These are phyloP conservation scores for Gnaphalium uliginosum DNA, from an alignment of 129 eudicot species.

Conservation along the genomic window DNA sequence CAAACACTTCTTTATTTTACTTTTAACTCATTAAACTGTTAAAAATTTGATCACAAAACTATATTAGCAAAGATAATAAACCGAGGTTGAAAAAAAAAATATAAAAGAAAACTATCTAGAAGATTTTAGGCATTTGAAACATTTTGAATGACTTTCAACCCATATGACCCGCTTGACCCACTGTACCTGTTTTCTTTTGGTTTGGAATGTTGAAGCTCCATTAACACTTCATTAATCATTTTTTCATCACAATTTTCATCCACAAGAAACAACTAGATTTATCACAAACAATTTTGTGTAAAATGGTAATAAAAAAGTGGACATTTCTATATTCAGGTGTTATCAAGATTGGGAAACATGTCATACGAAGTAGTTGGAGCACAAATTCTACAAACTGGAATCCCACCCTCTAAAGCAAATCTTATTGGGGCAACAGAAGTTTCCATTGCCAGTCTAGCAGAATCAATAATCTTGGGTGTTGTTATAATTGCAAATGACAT, in stretches of 20 bases:
- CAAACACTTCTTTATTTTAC: too few species aligned
- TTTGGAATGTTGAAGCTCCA: not conserved
- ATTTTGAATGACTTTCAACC: not conserved
- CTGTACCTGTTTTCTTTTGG: too few species aligned
- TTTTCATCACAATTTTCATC: not conserved
- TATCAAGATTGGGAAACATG: slow-evolving; percentile 95
- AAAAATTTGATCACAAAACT: not conserved
- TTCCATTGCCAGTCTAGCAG: slow-evolving; percentile 94
- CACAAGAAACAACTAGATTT: not conserved
- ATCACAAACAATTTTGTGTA: not conserved
- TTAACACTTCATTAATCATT: not conserved
- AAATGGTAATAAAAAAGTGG: not conserved
- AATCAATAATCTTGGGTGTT: slow-evolving; percentile 77
- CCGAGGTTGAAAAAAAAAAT: not conserved
- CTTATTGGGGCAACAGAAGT: slow-evolving; percentile 95
- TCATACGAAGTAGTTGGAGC: slow-evolving; percentile 93
- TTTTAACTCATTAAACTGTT: not conserved
- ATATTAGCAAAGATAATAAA: too few species aligned
- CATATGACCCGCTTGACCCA: too few species aligned
- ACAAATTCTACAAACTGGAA: slow-evolving; percentile 94
- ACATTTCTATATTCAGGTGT: slow-evolving; percentile 47
- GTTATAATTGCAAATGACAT: slow-evolving; percentile 88
- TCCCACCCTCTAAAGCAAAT: slow-evolving; percentile 94
- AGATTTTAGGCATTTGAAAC: not conserved
- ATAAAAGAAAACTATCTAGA: not conserved